Evolutionary conservation across 345 rosid genomes (phyloP), one percentile per base, ranked within the genome.

Genomic region (Cardiospermum halicacabum): DNA sequence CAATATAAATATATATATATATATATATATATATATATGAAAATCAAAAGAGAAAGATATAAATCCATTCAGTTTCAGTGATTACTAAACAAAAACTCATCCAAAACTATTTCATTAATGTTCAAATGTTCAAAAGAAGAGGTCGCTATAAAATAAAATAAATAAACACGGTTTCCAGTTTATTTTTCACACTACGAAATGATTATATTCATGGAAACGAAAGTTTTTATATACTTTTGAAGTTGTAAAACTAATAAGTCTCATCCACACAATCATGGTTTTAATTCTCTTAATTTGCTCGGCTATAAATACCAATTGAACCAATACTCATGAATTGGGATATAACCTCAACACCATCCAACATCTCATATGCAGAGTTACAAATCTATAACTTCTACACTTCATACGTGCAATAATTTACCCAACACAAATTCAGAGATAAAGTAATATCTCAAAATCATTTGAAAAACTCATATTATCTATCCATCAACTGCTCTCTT

Each of bases 341-440:
- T 1, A 66, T 19, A n/a, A 86, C 83, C 74, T 91, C 91, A 0
- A 88, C 63, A 6, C 68, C 80, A 1, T 73, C 83, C 12, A 91
- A 91, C 58, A 71, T 65, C 64, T 83, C 82, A 65, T 83, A 67
- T 43, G 93, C 96, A 37, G 65, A 58, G 30, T 65, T 81, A 80
- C 97, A n/a, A n/a, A n/a, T n/a, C n/a, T n/a, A n/a, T n/a, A 89
- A 75, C 94, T 89, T 64, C 80, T 65, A 68, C 96, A 89, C 66
- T 85, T 92, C 81, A 84, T 86, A 88, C 96, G 86, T 92, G 78
- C 10, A 53, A 43, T 31, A 34, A 24, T 64, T 34, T 34, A 34
- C n/a, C 0, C 39, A 34, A 7, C 9, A n/a, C n/a, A n/a, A n/a
- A n/a, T n/a, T n/a, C n/a, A n/a, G n/a, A n/a, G n/a, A n/a, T n/a